phyloP scores from a whole-genome alignment of 1,284 basidiomycete genomes.

The Ceratobasidium sp. region DNA sequence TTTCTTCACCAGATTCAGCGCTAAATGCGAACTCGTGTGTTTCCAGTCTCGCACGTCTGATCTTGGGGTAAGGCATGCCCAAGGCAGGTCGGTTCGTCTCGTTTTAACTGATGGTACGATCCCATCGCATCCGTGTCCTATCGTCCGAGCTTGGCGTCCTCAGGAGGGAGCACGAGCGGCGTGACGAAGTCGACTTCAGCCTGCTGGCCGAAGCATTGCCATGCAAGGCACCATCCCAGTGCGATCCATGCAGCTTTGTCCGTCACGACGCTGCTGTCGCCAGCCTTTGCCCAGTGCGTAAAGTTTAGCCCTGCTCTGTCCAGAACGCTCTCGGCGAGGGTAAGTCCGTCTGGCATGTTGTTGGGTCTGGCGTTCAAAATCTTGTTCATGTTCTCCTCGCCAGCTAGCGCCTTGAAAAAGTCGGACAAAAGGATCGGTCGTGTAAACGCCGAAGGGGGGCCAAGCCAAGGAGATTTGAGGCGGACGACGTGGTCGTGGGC shows the following conservation, averaged over 20 bases:
- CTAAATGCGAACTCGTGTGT: not conserved
- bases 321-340: not conserved
- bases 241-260: not conserved
- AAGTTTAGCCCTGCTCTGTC: not conserved
- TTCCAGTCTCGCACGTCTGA: not conserved
- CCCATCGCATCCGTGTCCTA: not conserved
- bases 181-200: not conserved
- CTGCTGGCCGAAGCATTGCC: not conserved
- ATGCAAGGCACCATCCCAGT: not conserved
- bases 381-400: not conserved
- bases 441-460: not conserved
- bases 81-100: not conserved
- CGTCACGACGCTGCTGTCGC: not conserved
- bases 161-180: not conserved
- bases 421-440: not conserved
- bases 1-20: not conserved
- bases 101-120: not conserved
- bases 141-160: not conserved
- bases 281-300: slow-evolving; percentile 3
- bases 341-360: not conserved
- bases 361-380: slow-evolving; percentile 1
- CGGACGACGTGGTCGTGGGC: slow-evolving; percentile 1
- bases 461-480: not conserved
- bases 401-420: not conserved
- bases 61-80: not conserved